These are phyloP conservation scores for Aureobasidium sp. DNA, from an alignment of 2,329 filamentous ascomycete genomes.

Conservation along the genomic window DNA sequence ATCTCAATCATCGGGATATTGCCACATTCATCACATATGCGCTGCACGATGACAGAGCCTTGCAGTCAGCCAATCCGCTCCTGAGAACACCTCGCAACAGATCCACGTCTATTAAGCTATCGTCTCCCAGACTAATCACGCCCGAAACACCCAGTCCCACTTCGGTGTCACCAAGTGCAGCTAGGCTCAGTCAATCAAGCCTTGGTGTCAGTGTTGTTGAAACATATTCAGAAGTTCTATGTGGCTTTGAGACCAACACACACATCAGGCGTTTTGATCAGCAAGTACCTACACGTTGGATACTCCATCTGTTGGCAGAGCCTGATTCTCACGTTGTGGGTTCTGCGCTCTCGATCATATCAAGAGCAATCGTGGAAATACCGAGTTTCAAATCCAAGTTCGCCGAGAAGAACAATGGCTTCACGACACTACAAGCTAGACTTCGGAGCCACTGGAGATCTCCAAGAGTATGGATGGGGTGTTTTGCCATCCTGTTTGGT, in stretches of 20 bases:
- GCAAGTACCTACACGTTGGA: slow-evolving; percentile 80
- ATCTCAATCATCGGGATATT: slow-evolving; percentile 75
- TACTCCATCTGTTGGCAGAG: slow-evolving; percentile 77
- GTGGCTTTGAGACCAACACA: slow-evolving; percentile 56
- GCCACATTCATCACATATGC: slow-evolving; percentile 91
- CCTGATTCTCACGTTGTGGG: slow-evolving; percentile 75
- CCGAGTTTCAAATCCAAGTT: slow-evolving; percentile 91
- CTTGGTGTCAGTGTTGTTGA: slow-evolving; percentile 66
- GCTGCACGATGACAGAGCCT: slow-evolving; percentile 50
- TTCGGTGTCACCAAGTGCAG: neutral
- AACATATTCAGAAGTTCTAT: slow-evolving; percentile 70
- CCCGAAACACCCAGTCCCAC: neutral
- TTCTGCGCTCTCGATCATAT: slow-evolving; percentile 71
- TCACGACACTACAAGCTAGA: slow-evolving; percentile 72
- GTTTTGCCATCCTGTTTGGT: slow-evolving; percentile 81
- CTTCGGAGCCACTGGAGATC: slow-evolving; percentile 85
- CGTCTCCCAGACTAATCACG: neutral
- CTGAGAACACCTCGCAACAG: neutral
- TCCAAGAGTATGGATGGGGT: slow-evolving; percentile 75
- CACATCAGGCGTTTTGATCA: slow-evolving; percentile 82
- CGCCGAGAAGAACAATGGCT: slow-evolving; percentile 75
- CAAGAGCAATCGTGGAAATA: slow-evolving; percentile 63
- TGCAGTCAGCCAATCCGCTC: neutral
- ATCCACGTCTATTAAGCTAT: neutral
- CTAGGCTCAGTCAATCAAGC: slow-evolving; percentile 48